Evolutionary conservation across 805 yeast species (phyloP), one percentile per base, ranked within the genome.

Genomic region (Saccharomyces jurei): DNA sequence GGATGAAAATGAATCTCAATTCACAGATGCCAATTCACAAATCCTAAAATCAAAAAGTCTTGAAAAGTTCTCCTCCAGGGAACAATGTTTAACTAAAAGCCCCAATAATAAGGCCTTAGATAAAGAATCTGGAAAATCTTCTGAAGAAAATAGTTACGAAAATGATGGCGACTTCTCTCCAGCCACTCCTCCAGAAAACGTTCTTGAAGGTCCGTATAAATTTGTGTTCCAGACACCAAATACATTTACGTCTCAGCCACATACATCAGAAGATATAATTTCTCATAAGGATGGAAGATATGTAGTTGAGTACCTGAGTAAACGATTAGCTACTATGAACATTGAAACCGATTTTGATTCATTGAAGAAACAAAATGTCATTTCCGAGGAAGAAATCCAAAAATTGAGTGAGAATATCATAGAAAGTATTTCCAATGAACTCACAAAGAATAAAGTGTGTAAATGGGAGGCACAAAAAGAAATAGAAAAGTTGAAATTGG

Each of bases 191-290:
- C 57, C 54, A 2, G 62, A 56, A 11, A 59, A 54, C 17, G 56
- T 49, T 1, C 31, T 55, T 30, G 55, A 54, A 30, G 59, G 56
- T 50, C 63, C 64, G 5, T 65, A 65, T 48, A 63, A 61, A 14
- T 59, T 54, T 51, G 66, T 64, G 14, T 65, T 62, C 53, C 65
- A 64, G 13, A 56, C 59, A 2, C 64, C 63, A 28, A 54, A 53
- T 48, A 54, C 55, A 17, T 55, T 41, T 44, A 25, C 55, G 17
- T 36, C 48, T 44, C 51, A 52, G 32, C 54, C 51, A 31, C 48
- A 54, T 28, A 41, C 48, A 11, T 49, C 28, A 8, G 22, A 52
- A 14, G 60, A 57, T 3, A 17, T 17, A 6, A 22, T 17, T 9
- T 36, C 8, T 13, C 25, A 36, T 8, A 36, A 36, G 2, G 44